Evolutionary conservation across 768 basidiomycete species (phyloP).

Genomic region (Boletellus sp.): DNA sequence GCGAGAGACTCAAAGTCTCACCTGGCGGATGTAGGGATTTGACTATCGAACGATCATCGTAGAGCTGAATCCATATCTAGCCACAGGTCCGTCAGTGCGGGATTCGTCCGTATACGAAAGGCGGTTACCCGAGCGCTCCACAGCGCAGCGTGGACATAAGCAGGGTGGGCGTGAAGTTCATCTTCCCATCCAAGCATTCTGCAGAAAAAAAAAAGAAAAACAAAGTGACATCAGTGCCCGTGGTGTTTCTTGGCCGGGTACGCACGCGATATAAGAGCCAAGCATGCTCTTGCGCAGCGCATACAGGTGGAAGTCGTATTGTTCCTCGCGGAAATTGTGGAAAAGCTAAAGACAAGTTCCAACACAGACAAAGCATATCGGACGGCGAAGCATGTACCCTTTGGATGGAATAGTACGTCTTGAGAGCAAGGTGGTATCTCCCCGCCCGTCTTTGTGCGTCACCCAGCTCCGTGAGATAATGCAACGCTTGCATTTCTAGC

Average conservation of each 20-base stretch:
- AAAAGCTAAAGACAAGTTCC: constrained; percentile 52
- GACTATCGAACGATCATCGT: constrained; percentile 68
- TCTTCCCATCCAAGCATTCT: constrained; percentile 86
- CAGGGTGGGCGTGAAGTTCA: constrained; percentile 67
- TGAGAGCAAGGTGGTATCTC: constrained; percentile 74
- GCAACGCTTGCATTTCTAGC: constrained; percentile 92
- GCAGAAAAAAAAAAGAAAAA: neutral
- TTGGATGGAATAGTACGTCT: constrained; percentile 73
- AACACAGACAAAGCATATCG: constrained; percentile 2
- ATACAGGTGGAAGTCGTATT: constrained; percentile 97
- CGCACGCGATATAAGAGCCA: constrained; percentile 81
- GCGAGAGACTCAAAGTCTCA: constrained; percentile 15
- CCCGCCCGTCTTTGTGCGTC: constrained; percentile 63
- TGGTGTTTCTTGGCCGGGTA: constrained; percentile 6
- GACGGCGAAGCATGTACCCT: constrained; percentile 46
- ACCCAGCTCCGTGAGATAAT: constrained; percentile 82
- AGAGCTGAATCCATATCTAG: constrained; percentile 70
- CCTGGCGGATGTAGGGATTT: constrained; percentile 37
- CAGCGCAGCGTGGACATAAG: constrained; percentile 69
- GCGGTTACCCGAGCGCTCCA: constrained; percentile 60
- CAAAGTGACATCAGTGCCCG: constrained; percentile 5
- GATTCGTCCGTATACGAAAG: constrained; percentile 3
- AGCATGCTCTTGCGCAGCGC: constrained; percentile 86
- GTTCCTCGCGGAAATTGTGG: constrained; percentile 87
- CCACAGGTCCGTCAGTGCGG: constrained; percentile 9